Base-by-base conservation (phyloP, 495 filamentous ascomycete species). In the Annulohypoxylon nitens region DNA sequence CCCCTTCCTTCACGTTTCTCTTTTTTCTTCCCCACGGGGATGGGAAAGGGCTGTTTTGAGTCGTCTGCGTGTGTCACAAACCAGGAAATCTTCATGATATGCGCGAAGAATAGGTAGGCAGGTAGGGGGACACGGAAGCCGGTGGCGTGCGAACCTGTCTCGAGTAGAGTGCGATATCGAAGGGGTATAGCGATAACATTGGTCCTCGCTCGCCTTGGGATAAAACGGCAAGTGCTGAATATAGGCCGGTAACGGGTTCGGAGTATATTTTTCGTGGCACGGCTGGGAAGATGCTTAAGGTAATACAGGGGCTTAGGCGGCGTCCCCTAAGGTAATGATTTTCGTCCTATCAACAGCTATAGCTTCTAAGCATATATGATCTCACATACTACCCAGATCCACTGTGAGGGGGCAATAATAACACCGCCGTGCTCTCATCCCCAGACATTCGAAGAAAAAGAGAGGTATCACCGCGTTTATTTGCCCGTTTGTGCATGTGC, bases 11-110 rank as follows among this genome's bases (percentile, higher is more conserved):
- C 6, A 9, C 36, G 8, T 39, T n/a, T 43, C 4, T 43, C 9
- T 12, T 39, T 39, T 39, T 39, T 9, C 37, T 69, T 61, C 69
- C 69, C 69, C 62, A 66, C 48, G 69, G 69, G 69, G 61, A 51
- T 43, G 3, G n/a, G 47, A 55, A n/a, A 43, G 14, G 26, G 2
- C 30, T 62, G 58, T 69, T 45, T 55, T n/a, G 14, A 43, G 39
- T n/a, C 10, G 34, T 14, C 26, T 25, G 23, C n/a, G 20, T 16
- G 67, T 69, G 43, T 55, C 23, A 69, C 59, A 30, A 3, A 39
- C 36, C 9, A 8, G 9, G 20, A 30, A 30, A 30, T 30, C 30
- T 30, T 57, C 61, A 11, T 54, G 34, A 54, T 16, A 55, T 0
- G 26, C 30, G 30, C 30, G 30, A 30, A 30, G 30, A 30, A 45